Evolutionary conservation across 345 rosid genomes (phyloP).

Genomic region (Lepidium africanum): DNA sequence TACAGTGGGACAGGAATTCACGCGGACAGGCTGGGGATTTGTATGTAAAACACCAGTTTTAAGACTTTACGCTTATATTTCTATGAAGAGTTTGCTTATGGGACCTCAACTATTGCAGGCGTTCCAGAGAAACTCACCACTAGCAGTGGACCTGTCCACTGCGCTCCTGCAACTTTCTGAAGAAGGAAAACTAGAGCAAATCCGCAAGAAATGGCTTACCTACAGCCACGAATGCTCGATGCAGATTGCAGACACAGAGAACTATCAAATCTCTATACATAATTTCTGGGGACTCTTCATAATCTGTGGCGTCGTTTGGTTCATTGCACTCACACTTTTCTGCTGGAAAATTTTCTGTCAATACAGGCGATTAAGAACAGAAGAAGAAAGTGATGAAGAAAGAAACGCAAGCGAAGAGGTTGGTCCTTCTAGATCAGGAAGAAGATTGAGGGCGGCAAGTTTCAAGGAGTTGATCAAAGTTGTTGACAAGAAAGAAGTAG

Average conservation of each 20-base stretch:
- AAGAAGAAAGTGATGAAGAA: constrained; percentile 22
- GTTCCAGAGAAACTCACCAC: constrained; percentile 87
- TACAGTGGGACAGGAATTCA: constrained; percentile 86
- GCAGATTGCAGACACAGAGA: constrained; percentile 31
- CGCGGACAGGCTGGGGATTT: constrained; percentile 94
- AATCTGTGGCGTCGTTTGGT: constrained; percentile 59
- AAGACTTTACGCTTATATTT: background rate
- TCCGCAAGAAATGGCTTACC: constrained; percentile 75
- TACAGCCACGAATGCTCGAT: constrained; percentile 37
- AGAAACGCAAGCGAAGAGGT: constrained; percentile 31
- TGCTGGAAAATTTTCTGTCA: constrained; percentile 48
- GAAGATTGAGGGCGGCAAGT: constrained; percentile 35
- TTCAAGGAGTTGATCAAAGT: constrained; percentile 43
- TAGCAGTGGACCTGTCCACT: constrained; percentile 82
- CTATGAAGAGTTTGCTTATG: background rate
- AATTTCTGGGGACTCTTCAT: constrained; percentile 96
- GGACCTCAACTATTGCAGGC: constrained; percentile 40
- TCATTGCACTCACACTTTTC: constrained; percentile 47
- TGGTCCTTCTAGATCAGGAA: constrained; percentile 38
- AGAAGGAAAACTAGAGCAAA: constrained; percentile 70
- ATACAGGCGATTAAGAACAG: constrained; percentile 48
- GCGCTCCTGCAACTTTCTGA: constrained; percentile 84
- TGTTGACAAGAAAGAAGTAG: constrained; percentile 52
- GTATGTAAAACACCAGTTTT: constrained; percentile 40
- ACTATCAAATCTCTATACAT: constrained; percentile 42